A percentile compares a stretch with the other conserved stretches of the same genome.
phyloP scores from a whole-genome alignment of 2,329 filamentous ascomycete genomes.

The Catunica adiposa region DNA sequence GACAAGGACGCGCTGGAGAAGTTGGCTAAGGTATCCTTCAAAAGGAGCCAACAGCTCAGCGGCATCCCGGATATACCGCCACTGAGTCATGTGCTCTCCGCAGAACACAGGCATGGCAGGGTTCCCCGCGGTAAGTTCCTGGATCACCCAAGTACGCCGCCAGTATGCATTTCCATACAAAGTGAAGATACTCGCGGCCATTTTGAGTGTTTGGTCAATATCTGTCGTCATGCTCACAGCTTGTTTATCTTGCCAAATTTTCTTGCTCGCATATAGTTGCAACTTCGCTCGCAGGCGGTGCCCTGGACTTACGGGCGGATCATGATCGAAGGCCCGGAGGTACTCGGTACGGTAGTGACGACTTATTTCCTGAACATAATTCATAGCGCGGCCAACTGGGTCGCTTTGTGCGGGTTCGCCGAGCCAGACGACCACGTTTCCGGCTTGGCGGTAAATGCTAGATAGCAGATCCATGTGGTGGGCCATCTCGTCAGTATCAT shows the following conservation, averaged over 20 bases:
- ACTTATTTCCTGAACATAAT: slow-evolving; percentile 11
- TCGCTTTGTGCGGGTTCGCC: slow-evolving; percentile 13
- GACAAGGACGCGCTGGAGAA: slow-evolving; percentile 10
- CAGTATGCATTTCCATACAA: slow-evolving; percentile 13
- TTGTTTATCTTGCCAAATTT: slow-evolving; percentile 10
- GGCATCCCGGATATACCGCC: slow-evolving; percentile 12
- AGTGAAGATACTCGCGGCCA: slow-evolving; percentile 12
- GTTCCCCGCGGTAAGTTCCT: slow-evolving; percentile 6
- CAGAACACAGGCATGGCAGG: slow-evolving; percentile 8
- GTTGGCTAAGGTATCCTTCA: slow-evolving; percentile 8
- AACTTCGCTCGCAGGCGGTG: slow-evolving; percentile 10
- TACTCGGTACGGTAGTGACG: slow-evolving; percentile 11
- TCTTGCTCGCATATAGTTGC: slow-evolving; percentile 9
- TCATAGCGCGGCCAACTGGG: slow-evolving; percentile 9
- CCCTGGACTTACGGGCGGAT: slow-evolving; percentile 9
- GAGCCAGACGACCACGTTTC: slow-evolving; percentile 15
- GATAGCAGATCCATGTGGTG: slow-evolving; percentile 12
- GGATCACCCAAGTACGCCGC: slow-evolving; percentile 8
- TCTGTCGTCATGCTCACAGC: slow-evolving; percentile 5
- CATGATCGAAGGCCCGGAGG: slow-evolving; percentile 9
- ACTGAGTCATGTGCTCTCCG: slow-evolving; percentile 13
- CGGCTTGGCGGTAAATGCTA: slow-evolving; percentile 15
- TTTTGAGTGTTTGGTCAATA: slow-evolving; percentile 10
- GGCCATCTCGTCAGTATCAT: slow-evolving; percentile 13
- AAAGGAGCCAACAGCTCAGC: slow-evolving; percentile 11